phyloP scores from a whole-genome alignment of 345 rosid species.

The Arabis alpina region DNA sequence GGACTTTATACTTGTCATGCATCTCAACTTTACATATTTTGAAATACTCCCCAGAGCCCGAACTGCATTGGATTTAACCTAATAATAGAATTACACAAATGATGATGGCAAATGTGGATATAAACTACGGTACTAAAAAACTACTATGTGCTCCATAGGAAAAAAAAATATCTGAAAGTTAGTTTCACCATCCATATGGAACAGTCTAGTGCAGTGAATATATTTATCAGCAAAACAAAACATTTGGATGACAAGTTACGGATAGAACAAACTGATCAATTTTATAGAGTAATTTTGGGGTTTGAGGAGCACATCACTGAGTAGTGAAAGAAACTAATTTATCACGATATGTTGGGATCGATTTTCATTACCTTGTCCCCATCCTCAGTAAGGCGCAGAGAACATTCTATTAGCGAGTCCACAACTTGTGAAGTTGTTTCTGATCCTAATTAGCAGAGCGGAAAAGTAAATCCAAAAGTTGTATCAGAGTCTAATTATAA shows the following conservation, averaged over 20 bases:
- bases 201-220: slow-evolving; percentile 1
- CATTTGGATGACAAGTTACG: neutral
- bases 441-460: slow-evolving; percentile 46
- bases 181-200: slow-evolving; percentile 6
- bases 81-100: slow-evolving; percentile 8
- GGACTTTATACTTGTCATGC: slow-evolving; percentile 45
- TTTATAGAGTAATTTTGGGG: neutral
- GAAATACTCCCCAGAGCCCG: slow-evolving; percentile 91
- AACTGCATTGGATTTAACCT: slow-evolving; percentile 90
- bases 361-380: slow-evolving; percentile 82
- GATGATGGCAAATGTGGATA: slow-evolving; percentile 29
- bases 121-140: slow-evolving; percentile 9
- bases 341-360: slow-evolving; percentile 6
- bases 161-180: neutral
- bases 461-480: slow-evolving; percentile 15
- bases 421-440: slow-evolving; percentile 40
- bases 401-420: slow-evolving; percentile 62
- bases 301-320: slow-evolving; percentile 8
- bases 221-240: slow-evolving; percentile 19
- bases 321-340: slow-evolving; percentile 1
- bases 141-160: slow-evolving; percentile 1
- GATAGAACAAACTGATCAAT: slow-evolving; percentile 10
- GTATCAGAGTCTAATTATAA: slow-evolving; percentile 1
- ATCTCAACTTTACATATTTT: slow-evolving; percentile 51
- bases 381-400: slow-evolving; percentile 76